These are phyloP conservation scores for Trebouxia sp. DNA, from an alignment of 139 green algal species.

Conservation along the genomic window DNA sequence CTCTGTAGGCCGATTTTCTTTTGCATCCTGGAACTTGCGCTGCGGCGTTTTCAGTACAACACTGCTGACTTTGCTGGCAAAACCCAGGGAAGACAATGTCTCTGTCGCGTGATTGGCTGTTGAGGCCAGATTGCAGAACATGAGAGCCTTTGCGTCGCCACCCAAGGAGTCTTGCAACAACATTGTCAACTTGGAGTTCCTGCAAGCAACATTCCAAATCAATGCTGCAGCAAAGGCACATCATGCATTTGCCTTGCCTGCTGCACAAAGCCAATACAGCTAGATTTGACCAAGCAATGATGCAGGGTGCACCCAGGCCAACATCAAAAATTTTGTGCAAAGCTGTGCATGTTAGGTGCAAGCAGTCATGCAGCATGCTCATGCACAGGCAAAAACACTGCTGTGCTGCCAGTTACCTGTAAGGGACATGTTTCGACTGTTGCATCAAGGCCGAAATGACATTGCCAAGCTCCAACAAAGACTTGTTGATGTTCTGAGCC, in stretches of 20 bases:
- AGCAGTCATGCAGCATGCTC: too few species aligned
- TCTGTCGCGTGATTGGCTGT: slow-evolving; percentile 56
- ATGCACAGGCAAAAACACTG: too few species aligned
- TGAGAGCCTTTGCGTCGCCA: slow-evolving; percentile 55
- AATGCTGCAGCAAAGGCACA: too few species aligned
- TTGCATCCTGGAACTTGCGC: slow-evolving; percentile 35
- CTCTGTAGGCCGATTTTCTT: background rate
- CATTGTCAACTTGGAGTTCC: slow-evolving; percentile 94
- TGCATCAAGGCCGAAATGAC: slow-evolving; percentile 74
- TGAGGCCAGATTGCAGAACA: slow-evolving; percentile 48
- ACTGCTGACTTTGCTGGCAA: slow-evolving; percentile 55
- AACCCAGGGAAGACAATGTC: slow-evolving; percentile 67
- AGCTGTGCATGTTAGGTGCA: too few species aligned
- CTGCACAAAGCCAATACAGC: too few species aligned
- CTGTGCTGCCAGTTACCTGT: slow-evolving; percentile 31
- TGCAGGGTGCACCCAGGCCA: too few species aligned
- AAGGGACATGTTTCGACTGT: slow-evolving; percentile 58
- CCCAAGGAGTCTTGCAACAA: slow-evolving; percentile 88
- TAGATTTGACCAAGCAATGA: too few species aligned
- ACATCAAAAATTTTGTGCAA: too few species aligned
- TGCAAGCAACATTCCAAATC: too few species aligned
- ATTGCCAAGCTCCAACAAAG: slow-evolving; percentile 65
- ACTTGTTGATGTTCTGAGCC: slow-evolving; percentile 85
- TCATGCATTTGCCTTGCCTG: too few species aligned
- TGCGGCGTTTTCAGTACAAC: slow-evolving; percentile 43